Percentiles rank a stretch among this genome's conserved stretches.
phyloP scores from a whole-genome alignment of 2,329 filamentous ascomycete genomes.

The Graphium sp. region DNA sequence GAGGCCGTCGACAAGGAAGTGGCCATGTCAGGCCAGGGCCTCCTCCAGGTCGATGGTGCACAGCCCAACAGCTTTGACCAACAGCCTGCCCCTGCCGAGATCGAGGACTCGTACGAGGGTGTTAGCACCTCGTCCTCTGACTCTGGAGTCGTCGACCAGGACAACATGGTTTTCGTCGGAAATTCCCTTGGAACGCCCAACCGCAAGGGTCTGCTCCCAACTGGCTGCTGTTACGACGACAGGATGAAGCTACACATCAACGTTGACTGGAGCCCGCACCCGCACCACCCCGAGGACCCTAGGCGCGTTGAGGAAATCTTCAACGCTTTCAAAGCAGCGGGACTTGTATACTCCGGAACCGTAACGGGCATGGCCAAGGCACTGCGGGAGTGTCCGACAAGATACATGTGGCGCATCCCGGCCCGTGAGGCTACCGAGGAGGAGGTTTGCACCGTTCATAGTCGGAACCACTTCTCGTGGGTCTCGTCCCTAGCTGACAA shows the following conservation, averaged over 20 bases:
- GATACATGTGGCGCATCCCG: slow-evolving; percentile 60
- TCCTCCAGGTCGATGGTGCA: too few relatives aligned
- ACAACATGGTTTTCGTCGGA: slow-evolving; percentile 6
- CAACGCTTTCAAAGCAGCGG: slow-evolving; percentile 67
- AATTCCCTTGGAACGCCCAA: slow-evolving; percentile 15
- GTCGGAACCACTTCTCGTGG: slow-evolving; percentile 61
- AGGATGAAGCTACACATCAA: slow-evolving; percentile 95
- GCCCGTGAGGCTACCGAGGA: slow-evolving; percentile 61
- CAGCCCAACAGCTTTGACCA: too few relatives aligned
- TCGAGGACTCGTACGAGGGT: slow-evolving; percentile 13
- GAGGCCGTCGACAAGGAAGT: too few relatives aligned
- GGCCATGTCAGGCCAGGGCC: too few relatives aligned
- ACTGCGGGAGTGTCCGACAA: slow-evolving; percentile 34
- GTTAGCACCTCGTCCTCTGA: slow-evolving; percentile 5
- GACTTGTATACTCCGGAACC: slow-evolving; percentile 51
- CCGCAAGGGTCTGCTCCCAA: slow-evolving; percentile 39
- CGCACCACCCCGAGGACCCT: slow-evolving; percentile 89
- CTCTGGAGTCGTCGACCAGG: slow-evolving; percentile 7
- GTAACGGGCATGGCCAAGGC: slow-evolving; percentile 35
- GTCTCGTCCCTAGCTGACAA: slow-evolving; percentile 41
- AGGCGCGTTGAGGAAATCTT: slow-evolving; percentile 86
- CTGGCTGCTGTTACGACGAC: slow-evolving; percentile 77
- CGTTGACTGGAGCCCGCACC: slow-evolving; percentile 52
- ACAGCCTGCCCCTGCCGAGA: background rate
- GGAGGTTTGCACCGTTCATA: slow-evolving; percentile 72